A percentile compares a stretch with the other conserved stretches of the same genome.
phyloP scores from a whole-genome alignment of 208 protist genomes.

The Strigomonas culicis region DNA sequence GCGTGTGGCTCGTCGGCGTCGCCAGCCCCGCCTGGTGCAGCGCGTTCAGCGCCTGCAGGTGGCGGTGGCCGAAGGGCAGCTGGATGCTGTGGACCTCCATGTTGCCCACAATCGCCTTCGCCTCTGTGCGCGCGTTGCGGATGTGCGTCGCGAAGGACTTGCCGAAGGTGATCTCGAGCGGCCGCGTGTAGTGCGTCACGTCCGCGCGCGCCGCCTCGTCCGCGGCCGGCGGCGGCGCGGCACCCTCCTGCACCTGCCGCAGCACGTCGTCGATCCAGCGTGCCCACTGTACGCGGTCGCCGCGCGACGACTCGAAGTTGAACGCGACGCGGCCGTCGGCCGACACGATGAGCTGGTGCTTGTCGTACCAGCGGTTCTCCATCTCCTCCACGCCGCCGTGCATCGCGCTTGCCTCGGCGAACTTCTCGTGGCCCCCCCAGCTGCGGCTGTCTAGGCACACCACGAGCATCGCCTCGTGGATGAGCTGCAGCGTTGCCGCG shows the following conservation, averaged over 20 bases:
- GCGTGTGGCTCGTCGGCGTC: neutral
- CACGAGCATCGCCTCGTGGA: conserved; percentile 74
- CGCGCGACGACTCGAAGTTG: conserved; percentile 82
- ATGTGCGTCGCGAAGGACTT: conserved; percentile 81
- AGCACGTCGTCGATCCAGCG: conserved; percentile 80
- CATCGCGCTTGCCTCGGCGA: conserved; percentile 52
- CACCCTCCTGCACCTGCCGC: conserved; percentile 15
- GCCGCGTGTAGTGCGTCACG: conserved; percentile 29
- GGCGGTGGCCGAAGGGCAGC: conserved; percentile 43
- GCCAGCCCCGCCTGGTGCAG: no score
- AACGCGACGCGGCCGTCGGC: conserved; percentile 80
- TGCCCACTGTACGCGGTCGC: conserved; percentile 79
- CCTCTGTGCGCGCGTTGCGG: conserved; percentile 68
- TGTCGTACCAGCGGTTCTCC: conserved; percentile 93
- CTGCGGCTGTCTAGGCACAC: conserved; percentile 68
- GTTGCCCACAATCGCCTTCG: conserved; percentile 42
- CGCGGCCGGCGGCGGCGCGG: conserved; percentile 10
- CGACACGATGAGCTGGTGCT: conserved; percentile 89
- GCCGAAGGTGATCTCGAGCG: conserved; percentile 71
- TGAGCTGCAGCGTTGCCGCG: conserved; percentile 49
- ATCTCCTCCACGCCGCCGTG: conserved; percentile 69
- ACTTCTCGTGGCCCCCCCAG: conserved; percentile 36
- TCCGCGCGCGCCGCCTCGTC: conserved; percentile 26
- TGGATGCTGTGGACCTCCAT: conserved; percentile 58
- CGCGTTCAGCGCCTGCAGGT: conserved; percentile 42